These are phyloP conservation scores for Aspergillus japonicus DNA, from an alignment of 2,329 filamentous ascomycete genomes.

Conservation along the genomic window DNA sequence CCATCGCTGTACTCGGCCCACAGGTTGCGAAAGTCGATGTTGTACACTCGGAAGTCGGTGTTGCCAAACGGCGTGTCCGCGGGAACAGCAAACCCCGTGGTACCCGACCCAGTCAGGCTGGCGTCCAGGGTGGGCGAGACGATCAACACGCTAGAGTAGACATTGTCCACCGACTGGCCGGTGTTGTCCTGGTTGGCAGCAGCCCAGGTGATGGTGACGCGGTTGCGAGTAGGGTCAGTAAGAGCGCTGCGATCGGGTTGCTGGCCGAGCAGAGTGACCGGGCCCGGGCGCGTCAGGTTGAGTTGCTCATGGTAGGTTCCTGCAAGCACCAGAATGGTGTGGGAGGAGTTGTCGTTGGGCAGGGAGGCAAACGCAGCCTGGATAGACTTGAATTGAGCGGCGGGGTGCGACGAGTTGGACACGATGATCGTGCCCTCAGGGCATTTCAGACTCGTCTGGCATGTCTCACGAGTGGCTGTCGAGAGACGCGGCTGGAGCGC, in stretches of 20 bases:
- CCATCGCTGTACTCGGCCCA: slow-evolving; percentile 54
- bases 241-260: slow-evolving; percentile 41
- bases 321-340: slow-evolving; percentile 59
- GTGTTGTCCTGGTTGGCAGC: slow-evolving; percentile 52
- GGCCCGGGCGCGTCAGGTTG: slow-evolving; percentile 62
- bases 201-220: slow-evolving; percentile 59
- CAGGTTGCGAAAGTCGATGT: slow-evolving; percentile 64
- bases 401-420: slow-evolving; percentile 20
- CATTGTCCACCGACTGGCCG: slow-evolving; percentile 54
- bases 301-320: slow-evolving; percentile 64
- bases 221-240: slow-evolving; percentile 48
- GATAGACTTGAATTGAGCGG: slow-evolving; percentile 38
- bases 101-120: slow-evolving; percentile 60
- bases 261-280: slow-evolving; percentile 62
- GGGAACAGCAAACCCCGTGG: slow-evolving; percentile 62
- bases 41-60: slow-evolving; percentile 63
- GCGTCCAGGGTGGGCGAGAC: slow-evolving; percentile 64
- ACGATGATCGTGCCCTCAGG: slow-evolving; percentile 31
- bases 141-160: slow-evolving; percentile 60
- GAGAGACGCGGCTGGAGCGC: slow-evolving; percentile 10
- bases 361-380: slow-evolving; percentile 51
- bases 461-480: slow-evolving; percentile 20
- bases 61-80: slow-evolving; percentile 63
- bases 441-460: slow-evolving; percentile 28
- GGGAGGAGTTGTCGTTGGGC: slow-evolving; percentile 45